Percentiles rank a stretch among this genome's conserved stretches.
phyloP scores from a whole-genome alignment of 2,329 filamentous ascomycete genomes.

The Exophiala sp. region DNA sequence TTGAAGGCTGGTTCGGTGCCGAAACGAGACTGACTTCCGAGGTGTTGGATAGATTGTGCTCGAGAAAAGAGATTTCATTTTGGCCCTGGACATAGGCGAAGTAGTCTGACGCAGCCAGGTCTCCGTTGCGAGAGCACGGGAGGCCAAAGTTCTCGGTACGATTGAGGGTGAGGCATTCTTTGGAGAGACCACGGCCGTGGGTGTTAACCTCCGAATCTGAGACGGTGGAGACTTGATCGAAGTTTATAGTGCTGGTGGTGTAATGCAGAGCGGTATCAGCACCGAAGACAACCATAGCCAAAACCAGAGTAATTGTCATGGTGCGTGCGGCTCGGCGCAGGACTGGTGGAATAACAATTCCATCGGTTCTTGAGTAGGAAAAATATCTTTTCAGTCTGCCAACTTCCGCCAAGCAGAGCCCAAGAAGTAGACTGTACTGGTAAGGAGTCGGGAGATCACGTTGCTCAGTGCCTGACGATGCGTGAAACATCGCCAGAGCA shows the following conservation, averaged over 20 bases:
- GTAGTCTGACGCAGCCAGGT: constrained; percentile 3
- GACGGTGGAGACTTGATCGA: constrained; percentile 13
- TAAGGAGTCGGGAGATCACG: constrained; percentile 25
- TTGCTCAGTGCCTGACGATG: constrained; percentile 12
- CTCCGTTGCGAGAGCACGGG: constrained; percentile 21
- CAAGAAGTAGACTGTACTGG: constrained; percentile 26
- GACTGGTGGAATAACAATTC: constrained; percentile 17
- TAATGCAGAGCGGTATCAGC: constrained; percentile 25
- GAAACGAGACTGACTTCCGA: constrained; percentile 18
- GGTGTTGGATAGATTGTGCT: constrained; percentile 18
- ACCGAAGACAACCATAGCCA: constrained; percentile 20
- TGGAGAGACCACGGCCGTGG: constrained; percentile 21
- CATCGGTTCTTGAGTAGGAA: constrained; percentile 17
- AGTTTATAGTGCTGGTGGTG: constrained; percentile 22
- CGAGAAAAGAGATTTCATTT: constrained; percentile 23
- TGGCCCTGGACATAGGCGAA: constrained; percentile 14
- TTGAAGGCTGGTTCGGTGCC: neutral
- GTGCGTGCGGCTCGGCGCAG: constrained; percentile 19
- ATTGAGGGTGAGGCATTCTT: constrained; percentile 19
- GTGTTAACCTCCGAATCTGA: neutral
- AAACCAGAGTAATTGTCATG: constrained; percentile 15
- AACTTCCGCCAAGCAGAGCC: constrained; percentile 24
- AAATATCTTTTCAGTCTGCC: constrained; percentile 23
- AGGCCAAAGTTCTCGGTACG: constrained; percentile 24
- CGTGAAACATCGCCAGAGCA: constrained; percentile 16